A percentile compares a stretch with the other conserved stretches of the same genome.
Conservation (phyloP, 495 filamentous ascomycete genomes). For the Physcia stellaris region DNA sequence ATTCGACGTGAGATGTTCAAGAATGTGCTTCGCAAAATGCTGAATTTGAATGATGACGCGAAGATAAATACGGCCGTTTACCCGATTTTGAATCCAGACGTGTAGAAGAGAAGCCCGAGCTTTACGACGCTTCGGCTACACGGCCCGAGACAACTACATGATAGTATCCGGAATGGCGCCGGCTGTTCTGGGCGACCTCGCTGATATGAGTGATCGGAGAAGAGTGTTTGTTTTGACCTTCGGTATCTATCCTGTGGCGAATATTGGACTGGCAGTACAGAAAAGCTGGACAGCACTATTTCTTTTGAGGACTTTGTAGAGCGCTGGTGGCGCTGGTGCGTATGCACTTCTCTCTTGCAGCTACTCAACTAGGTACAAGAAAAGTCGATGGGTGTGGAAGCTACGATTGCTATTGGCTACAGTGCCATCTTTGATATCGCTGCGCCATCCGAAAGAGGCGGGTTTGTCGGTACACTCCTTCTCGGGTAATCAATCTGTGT, state of each 20-base stretch:
- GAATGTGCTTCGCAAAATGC: no score
- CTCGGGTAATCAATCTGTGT: neutral
- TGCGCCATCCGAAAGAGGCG: conserved; percentile 32
- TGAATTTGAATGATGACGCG: no score
- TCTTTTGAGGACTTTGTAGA: conserved; percentile 27
- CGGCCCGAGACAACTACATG: no score
- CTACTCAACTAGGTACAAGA: no score
- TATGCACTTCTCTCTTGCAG: neutral
- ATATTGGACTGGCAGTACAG: conserved; percentile 28
- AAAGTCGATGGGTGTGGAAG: neutral
- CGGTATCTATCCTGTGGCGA: conserved; percentile 24
- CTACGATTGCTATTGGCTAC: conserved; percentile 29
- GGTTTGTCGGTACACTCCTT: conserved; percentile 22
- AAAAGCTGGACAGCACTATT: conserved; percentile 25
- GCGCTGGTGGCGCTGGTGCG: conserved; percentile 22
- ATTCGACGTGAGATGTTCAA: no score
- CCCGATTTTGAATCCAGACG: no score
- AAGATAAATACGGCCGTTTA: no score
- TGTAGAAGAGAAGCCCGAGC: no score
- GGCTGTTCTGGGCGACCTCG: conserved; percentile 24
- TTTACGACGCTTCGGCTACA: no score
- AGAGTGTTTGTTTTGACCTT: conserved; percentile 29
- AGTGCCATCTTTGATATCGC: conserved; percentile 33
- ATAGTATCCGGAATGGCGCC: conserved; percentile 26
- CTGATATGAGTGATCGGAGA: conserved; percentile 26